A percentile compares a stretch with the other conserved stretches of the same genome.
Evolutionary conservation across 345 rosid species (phyloP).

Genomic region (Fremontodendron californicum): DNA sequence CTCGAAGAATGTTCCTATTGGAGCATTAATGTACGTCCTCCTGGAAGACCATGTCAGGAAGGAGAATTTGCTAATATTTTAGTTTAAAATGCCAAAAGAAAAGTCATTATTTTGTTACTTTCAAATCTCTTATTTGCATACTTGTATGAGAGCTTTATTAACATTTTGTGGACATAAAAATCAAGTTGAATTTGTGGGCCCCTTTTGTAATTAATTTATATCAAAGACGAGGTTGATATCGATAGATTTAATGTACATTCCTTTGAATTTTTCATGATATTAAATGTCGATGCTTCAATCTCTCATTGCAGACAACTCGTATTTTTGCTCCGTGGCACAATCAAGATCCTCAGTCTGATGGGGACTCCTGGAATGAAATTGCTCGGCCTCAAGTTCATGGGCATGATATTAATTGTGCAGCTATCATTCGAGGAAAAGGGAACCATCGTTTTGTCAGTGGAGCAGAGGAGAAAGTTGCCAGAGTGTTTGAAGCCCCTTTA

Average conservation of each 20-base stretch:
- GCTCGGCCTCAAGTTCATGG: constrained; percentile 98
- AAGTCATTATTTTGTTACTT: not conserved
- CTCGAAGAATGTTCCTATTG: not conserved
- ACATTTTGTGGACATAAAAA: not conserved
- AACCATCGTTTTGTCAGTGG: constrained; percentile 93
- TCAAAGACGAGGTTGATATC: not conserved
- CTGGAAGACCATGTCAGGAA: not conserved
- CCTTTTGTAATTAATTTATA: not conserved
- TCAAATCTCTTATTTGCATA: not conserved
- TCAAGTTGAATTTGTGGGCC: not conserved
- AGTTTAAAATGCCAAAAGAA: not conserved
- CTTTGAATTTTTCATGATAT: not conserved
- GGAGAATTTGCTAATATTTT: not conserved
- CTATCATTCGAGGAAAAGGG: constrained; percentile 75
- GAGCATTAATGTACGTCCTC: not conserved
- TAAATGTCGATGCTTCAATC: not conserved
- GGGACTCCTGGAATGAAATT: constrained; percentile 79
- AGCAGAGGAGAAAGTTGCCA: constrained; percentile 93
- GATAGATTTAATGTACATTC: not conserved
- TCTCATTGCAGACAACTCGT: constrained; percentile 61
- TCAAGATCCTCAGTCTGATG: constrained; percentile 29
- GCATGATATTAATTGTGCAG: constrained; percentile 81
- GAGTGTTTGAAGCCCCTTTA: constrained; percentile 91
- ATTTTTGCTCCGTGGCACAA: constrained; percentile 78
- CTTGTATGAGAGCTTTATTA: too few relatives aligned